phyloP scores from a whole-genome alignment of 257 asterid genomes.

The Solanum rostratum region DNA sequence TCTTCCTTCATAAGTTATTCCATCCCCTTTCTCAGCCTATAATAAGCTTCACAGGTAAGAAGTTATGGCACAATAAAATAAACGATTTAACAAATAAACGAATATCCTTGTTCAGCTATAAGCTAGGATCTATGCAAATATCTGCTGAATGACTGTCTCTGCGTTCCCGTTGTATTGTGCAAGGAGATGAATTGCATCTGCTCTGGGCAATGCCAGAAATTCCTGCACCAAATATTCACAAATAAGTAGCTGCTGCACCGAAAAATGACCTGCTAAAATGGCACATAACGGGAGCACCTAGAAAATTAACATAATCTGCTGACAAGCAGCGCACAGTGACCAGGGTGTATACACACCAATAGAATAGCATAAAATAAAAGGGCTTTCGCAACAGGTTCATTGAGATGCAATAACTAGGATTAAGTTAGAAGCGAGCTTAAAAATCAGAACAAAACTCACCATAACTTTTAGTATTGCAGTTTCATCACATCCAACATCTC shows the following conservation, averaged over 20 bases:
- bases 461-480: constrained; percentile 86
- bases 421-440: not conserved
- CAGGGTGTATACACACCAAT: not conserved
- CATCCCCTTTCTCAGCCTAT: not conserved
- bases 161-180: constrained; percentile 88
- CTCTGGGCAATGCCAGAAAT: constrained; percentile 92
- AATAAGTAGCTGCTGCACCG: not conserved
- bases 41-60: not conserved
- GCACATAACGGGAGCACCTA: not conserved
- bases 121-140: constrained; percentile 37
- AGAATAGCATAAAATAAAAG: not conserved
- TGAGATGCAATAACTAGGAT: not conserved
- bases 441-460: constrained; percentile 44
- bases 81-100: constrained; percentile 8
- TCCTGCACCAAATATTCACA: constrained; percentile 39
- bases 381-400: not conserved
- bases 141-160: constrained; percentile 88
- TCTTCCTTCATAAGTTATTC: not conserved
- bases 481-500: constrained; percentile 69
- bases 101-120: not conserved
- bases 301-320: not conserved
- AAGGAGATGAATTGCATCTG: constrained; percentile 96
- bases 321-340: not conserved
- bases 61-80: not conserved
- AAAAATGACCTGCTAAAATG: not conserved